Conservation (phyloP, 1,284 basidiomycete genomes). For the Ceratobasidium sp. region DNA sequence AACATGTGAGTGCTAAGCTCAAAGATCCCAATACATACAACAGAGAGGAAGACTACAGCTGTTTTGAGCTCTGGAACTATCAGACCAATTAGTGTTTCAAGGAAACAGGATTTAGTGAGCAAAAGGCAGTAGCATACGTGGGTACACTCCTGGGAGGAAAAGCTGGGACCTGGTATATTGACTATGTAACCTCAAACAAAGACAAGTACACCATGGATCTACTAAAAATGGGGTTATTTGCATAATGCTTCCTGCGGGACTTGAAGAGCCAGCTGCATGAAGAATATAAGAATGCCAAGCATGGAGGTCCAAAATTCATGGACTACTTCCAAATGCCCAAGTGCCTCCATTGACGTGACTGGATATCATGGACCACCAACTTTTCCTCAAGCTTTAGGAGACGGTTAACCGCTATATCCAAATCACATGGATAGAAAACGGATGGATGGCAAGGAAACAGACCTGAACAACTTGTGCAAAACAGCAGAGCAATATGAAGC, state of each 20-base stretch:
- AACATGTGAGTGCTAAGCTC: neutral
- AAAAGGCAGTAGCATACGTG: slow-evolving; percentile 1
- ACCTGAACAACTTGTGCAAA: neutral
- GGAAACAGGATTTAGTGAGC: neutral
- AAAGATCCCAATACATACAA: slow-evolving; percentile 14
- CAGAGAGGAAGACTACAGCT: slow-evolving; percentile 6
- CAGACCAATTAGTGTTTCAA: slow-evolving; percentile 19
- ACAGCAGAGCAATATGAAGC: slow-evolving; percentile 30
- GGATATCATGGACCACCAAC: neutral
- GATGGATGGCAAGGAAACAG: slow-evolving; percentile 24
- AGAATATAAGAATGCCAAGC: slow-evolving; percentile 44
- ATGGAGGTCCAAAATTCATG: slow-evolving; percentile 44
- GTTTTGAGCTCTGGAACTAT: slow-evolving; percentile 35
- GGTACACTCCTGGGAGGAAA: slow-evolving; percentile 27
- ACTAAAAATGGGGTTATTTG: slow-evolving; percentile 51
- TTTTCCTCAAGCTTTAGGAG: slow-evolving; percentile 35
- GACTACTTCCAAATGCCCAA: slow-evolving; percentile 47
- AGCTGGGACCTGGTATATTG: slow-evolving; percentile 26
- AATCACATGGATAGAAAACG: slow-evolving; percentile 28
- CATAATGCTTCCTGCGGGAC: slow-evolving; percentile 59
- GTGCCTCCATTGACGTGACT: neutral
- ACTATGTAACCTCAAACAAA: slow-evolving; percentile 14
- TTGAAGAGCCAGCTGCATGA: slow-evolving; percentile 50
- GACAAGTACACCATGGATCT: neutral
- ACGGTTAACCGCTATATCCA: slow-evolving; percentile 26